Evolutionary conservation across 371 early-diverging fungal species (phyloP).

Genomic region (Syncephalastrum sp.): DNA sequence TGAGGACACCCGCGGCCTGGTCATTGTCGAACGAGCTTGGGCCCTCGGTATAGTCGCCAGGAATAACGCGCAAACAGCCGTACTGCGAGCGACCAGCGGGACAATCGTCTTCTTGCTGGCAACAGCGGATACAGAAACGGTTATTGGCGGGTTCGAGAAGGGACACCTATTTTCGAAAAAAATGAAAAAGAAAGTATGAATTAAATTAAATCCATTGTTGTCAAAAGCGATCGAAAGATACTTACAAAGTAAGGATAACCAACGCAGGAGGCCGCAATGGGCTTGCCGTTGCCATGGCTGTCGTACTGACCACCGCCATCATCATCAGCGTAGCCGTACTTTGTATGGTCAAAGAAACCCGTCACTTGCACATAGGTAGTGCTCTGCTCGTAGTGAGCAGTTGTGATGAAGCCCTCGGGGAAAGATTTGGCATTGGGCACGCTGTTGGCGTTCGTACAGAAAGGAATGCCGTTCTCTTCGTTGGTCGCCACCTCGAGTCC

Average conservation of each 20-base stretch:
- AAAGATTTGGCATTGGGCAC: slow-evolving; percentile 22
- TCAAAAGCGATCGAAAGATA: background rate
- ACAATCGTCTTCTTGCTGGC: slow-evolving; percentile 28
- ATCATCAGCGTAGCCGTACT: slow-evolving; percentile 24
- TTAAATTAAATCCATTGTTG: no score
- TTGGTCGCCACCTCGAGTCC: slow-evolving; percentile 37
- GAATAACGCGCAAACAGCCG: slow-evolving; percentile 41
- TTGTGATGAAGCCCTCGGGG: slow-evolving; percentile 43
- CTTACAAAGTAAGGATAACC: slow-evolving; percentile 44
- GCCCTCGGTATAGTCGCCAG: slow-evolving; percentile 36
- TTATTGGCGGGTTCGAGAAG: slow-evolving; percentile 43
- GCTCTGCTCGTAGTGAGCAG: slow-evolving; percentile 33
- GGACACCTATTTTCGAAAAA: no score
- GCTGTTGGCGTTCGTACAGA: slow-evolving; percentile 23
- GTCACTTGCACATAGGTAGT: slow-evolving; percentile 41
- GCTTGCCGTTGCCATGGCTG: slow-evolving; percentile 22
- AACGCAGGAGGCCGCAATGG: slow-evolving; percentile 29
- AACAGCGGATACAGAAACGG: slow-evolving; percentile 50
- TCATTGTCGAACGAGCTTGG: no score
- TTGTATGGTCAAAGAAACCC: slow-evolving; percentile 42
- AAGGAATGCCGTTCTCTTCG: slow-evolving; percentile 34
- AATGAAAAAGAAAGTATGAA: no score
- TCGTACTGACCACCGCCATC: slow-evolving; percentile 55
- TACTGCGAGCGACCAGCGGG: slow-evolving; percentile 32
- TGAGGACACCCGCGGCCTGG: no score